Conservation (phyloP, 345 rosid species). For the Brassica cretica region DNA sequence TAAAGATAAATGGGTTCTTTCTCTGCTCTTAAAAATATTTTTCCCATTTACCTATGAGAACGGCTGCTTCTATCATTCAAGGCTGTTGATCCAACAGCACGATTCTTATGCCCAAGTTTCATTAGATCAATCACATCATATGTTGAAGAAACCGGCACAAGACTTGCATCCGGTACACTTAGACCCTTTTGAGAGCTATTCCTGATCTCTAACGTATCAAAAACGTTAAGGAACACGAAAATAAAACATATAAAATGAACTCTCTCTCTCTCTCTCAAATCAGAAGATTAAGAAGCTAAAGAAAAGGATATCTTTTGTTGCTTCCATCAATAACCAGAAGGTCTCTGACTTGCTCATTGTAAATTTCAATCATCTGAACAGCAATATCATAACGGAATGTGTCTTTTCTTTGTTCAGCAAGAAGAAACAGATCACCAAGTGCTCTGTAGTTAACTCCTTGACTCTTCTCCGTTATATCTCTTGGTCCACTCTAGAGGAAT, state of each 20-base stretch:
- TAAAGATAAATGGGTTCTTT: neutral
- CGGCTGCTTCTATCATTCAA: slow-evolving; percentile 98
- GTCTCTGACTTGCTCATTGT: slow-evolving; percentile 96
- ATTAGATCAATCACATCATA: slow-evolving; percentile 84
- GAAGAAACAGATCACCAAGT: slow-evolving; percentile 77
- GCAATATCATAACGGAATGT: slow-evolving; percentile 72
- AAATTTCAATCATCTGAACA: slow-evolving; percentile 97
- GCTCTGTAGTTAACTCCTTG: slow-evolving; percentile 97
- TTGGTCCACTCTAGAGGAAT: slow-evolving; percentile 76
- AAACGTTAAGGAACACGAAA: slow-evolving; percentile 48
- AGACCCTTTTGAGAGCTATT: slow-evolving; percentile 90
- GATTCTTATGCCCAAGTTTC: slow-evolving; percentile 88
- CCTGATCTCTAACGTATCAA: slow-evolving; percentile 81
- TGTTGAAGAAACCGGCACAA: slow-evolving; percentile 81
- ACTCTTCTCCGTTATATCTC: slow-evolving; percentile 70
- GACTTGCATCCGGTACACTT: slow-evolving; percentile 91
- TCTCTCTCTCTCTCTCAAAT: neutral
- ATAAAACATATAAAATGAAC: neutral
- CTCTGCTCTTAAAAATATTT: slow-evolving; percentile 12
- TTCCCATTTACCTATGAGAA: slow-evolving; percentile 76
- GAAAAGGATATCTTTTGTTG: slow-evolving; percentile 95
- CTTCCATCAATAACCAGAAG: slow-evolving; percentile 85
- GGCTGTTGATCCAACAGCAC: slow-evolving; percentile 94
- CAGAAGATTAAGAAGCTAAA: slow-evolving; percentile 25
- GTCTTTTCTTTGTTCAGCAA: slow-evolving; percentile 85